Base-by-base conservation (phyloP, 768 basidiomycete genomes). In the Macrolepiota albuminosa region DNA sequence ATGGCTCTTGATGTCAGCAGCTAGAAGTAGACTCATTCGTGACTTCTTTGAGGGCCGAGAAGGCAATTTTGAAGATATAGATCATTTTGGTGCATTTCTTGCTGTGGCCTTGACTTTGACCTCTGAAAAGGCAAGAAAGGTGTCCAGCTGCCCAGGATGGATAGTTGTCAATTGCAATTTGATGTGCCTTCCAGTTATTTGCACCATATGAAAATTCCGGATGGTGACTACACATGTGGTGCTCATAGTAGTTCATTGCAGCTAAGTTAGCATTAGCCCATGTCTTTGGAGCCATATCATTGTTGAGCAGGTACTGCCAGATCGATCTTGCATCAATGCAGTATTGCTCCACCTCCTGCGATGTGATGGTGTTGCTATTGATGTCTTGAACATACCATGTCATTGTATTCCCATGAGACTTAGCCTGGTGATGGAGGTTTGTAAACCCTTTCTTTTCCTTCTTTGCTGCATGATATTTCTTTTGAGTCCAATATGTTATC, bases 151-250 rank as follows among this genome's bases (percentile, higher is more conserved):
- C 45, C 60, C 51, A 61, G 1, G 56, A 61, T 1, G 34, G 6
- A 33, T 61, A 61, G 31, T 57, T 57, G n/a, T 61, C 43, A 8
- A 33, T 61, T n/a, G 57, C 51, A 11, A 62, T 55, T 36, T 48
- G 43, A 24, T 58, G 53, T 1, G 48, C 37, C 10, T 62, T 62
- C 57, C 57, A 62, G 16, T 62, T 62, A 16, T 62, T 57, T 29
- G 31, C 42, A n/a, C 57, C 54, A 33, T 62, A 62, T 11, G 57
- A 49, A 31, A 58, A 24, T 34, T 50, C 39, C 4, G 53, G 61
- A 43, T 54, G 47, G 26, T 13, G 29, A 14, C 14, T 34, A 36
- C 61, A 62, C 53, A 62, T 54, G 16, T 62, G 61, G 40, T 40
- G 47, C 16, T 62, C 52, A 24, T 48, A 58, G 53, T 62, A 62